Evolutionary conservation across 352 stramenopile genomes (phyloP).

Genomic region (Phytophthora sp.): DNA sequence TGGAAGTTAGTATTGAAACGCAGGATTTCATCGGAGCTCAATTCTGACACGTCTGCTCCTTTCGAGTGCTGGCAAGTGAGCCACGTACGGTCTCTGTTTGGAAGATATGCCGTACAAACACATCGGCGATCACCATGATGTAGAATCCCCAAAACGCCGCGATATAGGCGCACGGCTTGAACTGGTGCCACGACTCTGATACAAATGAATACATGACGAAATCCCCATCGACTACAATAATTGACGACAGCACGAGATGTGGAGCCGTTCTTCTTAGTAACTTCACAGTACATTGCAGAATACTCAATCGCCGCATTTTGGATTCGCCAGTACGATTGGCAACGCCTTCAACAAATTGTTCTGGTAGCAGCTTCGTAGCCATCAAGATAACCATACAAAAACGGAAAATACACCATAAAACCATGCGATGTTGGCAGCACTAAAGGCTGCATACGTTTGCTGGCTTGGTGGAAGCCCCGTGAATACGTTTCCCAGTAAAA

Average conservation of each 20-base stretch:
- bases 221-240: conserved; percentile 7
- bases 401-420: conserved; percentile 13
- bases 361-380: conserved; percentile 2
- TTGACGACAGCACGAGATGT: conserved; percentile 4
- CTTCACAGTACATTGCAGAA: conserved; percentile 7
- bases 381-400: conserved; percentile 5
- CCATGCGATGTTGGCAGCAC: conserved; percentile 4
- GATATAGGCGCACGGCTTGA: conserved; percentile 29
- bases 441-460: conserved; percentile 12
- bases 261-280: not conserved
- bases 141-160: conserved; percentile 20
- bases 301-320: not conserved
- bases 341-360: conserved; percentile 6
- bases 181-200: conserved; percentile 7
- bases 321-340: too few species aligned
- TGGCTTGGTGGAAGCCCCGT: not conserved
- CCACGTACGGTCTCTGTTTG: conserved; percentile 14
- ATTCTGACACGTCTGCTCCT: too few species aligned
- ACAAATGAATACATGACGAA: conserved; percentile 5
- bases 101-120: conserved; percentile 14
- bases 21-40: too few species aligned
- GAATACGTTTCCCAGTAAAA: conserved; percentile 8
- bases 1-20: too few species aligned
- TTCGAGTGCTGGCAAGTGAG: not conserved
- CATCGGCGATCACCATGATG: conserved; percentile 14